Evolutionary conservation across 768 basidiomycete genomes (phyloP).

Genomic region (Boletus rex-veris): DNA sequence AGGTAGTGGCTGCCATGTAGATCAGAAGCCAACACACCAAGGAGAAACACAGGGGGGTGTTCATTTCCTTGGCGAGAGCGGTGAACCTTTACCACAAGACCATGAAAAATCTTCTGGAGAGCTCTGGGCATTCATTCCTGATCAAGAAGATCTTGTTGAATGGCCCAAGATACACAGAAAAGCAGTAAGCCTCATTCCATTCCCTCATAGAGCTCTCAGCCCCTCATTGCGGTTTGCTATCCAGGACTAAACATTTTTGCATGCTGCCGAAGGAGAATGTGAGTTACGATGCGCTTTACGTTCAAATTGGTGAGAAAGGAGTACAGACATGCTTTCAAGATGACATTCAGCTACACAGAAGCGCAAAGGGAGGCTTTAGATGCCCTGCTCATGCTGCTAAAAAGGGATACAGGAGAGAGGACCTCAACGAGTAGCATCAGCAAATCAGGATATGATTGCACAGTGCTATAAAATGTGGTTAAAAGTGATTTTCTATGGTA

Average conservation of each 20-base stretch:
- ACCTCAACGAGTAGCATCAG: background rate
- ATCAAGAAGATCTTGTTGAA: slow-evolving; percentile 3
- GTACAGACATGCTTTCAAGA: background rate
- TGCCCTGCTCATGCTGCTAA: background rate
- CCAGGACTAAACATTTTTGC: background rate
- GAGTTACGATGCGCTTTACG: background rate
- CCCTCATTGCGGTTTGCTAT: background rate
- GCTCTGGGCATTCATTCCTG: background rate
- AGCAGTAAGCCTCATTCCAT: background rate
- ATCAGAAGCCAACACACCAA: background rate
- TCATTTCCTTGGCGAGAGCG: background rate
- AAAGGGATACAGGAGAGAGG: background rate
- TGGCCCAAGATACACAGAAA: background rate
- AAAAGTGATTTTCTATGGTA: no score
- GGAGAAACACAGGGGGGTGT: background rate
- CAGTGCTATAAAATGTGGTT: no score
- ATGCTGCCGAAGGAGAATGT: background rate
- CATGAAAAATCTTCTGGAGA: background rate
- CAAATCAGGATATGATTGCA: no score
- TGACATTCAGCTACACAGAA: background rate
- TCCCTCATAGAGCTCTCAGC: background rate
- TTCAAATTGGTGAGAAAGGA: slow-evolving; percentile 4
- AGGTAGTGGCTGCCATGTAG: background rate
- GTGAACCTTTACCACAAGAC: background rate
- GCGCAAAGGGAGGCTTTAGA: background rate